Conservation (phyloP, 2,329 filamentous ascomycete species). For the Gremmenia infestans region DNA sequence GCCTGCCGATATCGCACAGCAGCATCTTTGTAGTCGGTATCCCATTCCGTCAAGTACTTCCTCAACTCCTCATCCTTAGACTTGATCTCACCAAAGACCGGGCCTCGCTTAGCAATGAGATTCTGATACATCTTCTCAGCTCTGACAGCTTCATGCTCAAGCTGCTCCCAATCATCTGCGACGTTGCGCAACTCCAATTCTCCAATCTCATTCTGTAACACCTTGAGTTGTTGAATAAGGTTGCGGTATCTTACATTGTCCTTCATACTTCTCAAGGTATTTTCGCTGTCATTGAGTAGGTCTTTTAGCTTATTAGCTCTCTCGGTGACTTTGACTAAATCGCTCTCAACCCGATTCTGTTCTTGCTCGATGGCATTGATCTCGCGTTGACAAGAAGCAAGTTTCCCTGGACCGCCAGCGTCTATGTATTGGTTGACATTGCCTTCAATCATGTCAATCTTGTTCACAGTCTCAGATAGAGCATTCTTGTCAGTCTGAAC, state of each 20-base stretch:
- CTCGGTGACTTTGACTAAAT: conserved; percentile 61
- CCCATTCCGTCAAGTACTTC: conserved; percentile 71
- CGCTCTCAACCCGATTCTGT: conserved; percentile 60
- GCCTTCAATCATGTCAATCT: conserved; percentile 68
- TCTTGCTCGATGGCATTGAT: conserved; percentile 63
- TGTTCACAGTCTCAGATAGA: conserved; percentile 68
- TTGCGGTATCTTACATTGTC: conserved; percentile 87
- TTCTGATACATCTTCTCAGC: conserved; percentile 65
- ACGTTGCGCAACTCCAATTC: conserved; percentile 75
- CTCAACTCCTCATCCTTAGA: conserved; percentile 78
- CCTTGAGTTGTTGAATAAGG: conserved; percentile 62
- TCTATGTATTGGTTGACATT: conserved; percentile 79
- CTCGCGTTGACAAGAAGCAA: conserved; percentile 64
- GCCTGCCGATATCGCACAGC: conserved; percentile 76
- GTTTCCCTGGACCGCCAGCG: conserved; percentile 65
- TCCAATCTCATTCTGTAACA: conserved; percentile 63
- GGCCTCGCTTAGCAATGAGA: conserved; percentile 66
- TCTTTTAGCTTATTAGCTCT: conserved; percentile 74
- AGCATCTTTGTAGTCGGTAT: conserved; percentile 82
- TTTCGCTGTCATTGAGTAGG: conserved; percentile 72
- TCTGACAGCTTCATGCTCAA: conserved; percentile 62
- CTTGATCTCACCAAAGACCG: conserved; percentile 72
- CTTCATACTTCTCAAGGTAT: conserved; percentile 77
- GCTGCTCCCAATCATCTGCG: conserved; percentile 72
- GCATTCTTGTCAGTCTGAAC: conserved; percentile 66